Conservation (phyloP, 768 basidiomycete species). For the Solioccasus polychromus region DNA sequence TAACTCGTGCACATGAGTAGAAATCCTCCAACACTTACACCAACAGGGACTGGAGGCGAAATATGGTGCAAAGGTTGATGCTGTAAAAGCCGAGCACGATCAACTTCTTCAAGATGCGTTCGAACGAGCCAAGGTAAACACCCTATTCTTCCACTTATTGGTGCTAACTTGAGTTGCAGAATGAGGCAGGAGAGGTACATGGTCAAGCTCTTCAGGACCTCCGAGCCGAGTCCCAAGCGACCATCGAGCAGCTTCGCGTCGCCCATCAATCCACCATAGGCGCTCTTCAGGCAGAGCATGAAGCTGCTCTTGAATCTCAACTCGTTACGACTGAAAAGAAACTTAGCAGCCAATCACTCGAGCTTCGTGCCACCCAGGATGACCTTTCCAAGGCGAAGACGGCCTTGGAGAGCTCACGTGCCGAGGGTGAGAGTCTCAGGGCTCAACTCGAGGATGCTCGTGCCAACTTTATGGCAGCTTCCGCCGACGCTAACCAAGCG, state of each 20-base stretch:
- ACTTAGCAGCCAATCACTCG: slow-evolving; percentile 57
- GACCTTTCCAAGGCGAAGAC: slow-evolving; percentile 77
- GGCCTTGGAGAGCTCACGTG: slow-evolving; percentile 46
- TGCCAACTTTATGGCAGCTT: slow-evolving; percentile 39
- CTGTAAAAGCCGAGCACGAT: slow-evolving; percentile 62
- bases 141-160: neutral
- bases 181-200: slow-evolving; percentile 69
- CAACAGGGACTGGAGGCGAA: slow-evolving; percentile 64
- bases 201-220: slow-evolving; percentile 67
- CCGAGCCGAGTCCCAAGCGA: slow-evolving; percentile 60
- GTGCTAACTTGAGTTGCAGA: slow-evolving; percentile 38
- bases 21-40: neutral
- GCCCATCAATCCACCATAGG: slow-evolving; percentile 62
- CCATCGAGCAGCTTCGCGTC: slow-evolving; percentile 65
- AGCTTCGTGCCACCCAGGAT: slow-evolving; percentile 82
- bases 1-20: neutral
- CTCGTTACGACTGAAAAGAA: slow-evolving; percentile 59
- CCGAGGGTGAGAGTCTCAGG: slow-evolving; percentile 55
- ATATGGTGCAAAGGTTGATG: slow-evolving; percentile 65
- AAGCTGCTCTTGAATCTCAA: slow-evolving; percentile 55
- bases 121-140: slow-evolving; percentile 69
- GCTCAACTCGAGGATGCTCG: slow-evolving; percentile 65
- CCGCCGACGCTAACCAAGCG: slow-evolving; percentile 46
- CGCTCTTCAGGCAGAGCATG: slow-evolving; percentile 62
- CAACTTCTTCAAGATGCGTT: slow-evolving; percentile 65